Conservation (phyloP, 2,329 filamentous ascomycete genomes). For the Sporothrix pallida region DNA sequence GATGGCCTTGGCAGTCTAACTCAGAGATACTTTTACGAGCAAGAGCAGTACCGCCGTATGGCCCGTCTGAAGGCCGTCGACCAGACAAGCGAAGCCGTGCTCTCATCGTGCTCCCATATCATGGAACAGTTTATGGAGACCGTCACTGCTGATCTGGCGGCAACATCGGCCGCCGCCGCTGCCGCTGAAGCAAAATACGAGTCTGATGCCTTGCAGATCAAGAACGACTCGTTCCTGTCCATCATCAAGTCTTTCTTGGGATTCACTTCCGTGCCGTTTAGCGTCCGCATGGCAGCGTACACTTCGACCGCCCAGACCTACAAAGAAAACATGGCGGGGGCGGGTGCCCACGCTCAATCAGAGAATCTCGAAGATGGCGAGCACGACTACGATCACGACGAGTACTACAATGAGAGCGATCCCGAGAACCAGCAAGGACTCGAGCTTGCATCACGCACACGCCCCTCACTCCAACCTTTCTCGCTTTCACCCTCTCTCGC, state of each 20-base stretch:
- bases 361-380: background rate
- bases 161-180: background rate
- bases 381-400: background rate
- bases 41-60: conserved; percentile 35
- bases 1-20: background rate
- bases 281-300: conserved; percentile 32
- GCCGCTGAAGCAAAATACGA: background rate
- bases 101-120: conserved; percentile 21
- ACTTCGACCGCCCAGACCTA: background rate
- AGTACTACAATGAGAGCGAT: background rate
- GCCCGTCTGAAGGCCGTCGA: conserved; percentile 34
- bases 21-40: background rate
- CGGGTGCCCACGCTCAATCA: background rate
- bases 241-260: conserved; percentile 32
- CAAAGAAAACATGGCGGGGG: background rate
- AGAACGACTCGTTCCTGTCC: conserved; percentile 22
- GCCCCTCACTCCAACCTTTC: background rate
- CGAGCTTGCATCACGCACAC: background rate
- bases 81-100: conserved; percentile 19
- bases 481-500: conserved; percentile 7
- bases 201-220: background rate
- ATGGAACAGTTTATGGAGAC: conserved; percentile 34
- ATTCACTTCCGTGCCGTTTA: conserved; percentile 30
- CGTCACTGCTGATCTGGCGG: conserved; percentile 27
- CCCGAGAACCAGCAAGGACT: too few relatives aligned